A percentile compares a stretch with the other conserved stretches of the same genome.
These are phyloP conservation scores for Aspergillus ochraceus DNA, from an alignment of 2,329 filamentous ascomycete species.

Conservation along the genomic window DNA sequence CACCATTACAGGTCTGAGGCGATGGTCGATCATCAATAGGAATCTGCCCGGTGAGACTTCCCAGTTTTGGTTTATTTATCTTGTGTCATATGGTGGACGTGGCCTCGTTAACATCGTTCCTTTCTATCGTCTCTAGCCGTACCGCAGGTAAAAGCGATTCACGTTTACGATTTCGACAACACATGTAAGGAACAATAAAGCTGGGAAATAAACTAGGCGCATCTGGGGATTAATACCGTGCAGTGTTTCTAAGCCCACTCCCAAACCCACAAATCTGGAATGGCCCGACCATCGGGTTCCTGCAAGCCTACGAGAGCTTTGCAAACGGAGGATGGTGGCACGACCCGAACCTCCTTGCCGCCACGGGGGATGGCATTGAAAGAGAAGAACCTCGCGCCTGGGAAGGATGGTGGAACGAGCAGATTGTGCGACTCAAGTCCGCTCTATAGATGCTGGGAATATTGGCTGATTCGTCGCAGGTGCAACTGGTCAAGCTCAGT, in stretches of 20 bases:
- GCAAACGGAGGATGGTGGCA: constrained; percentile 96
- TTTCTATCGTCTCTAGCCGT: constrained; percentile 46
- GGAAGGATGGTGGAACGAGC: constrained; percentile 97
- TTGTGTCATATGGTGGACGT: background rate
- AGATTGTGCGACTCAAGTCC: constrained; percentile 59
- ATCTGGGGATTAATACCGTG: constrained; percentile 15
- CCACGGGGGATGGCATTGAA: constrained; percentile 79
- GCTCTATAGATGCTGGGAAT: constrained; percentile 1
- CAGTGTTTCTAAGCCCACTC: constrained; percentile 87
- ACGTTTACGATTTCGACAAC: constrained; percentile 98
- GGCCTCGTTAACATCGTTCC: background rate
- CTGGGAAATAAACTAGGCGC: background rate
- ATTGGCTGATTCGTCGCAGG: constrained; percentile 35
- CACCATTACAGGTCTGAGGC: constrained; percentile 73
- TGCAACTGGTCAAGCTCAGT: constrained; percentile 74
- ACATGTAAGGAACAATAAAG: constrained; percentile 62
- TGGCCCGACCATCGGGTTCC: constrained; percentile 69
- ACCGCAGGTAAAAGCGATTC: constrained; percentile 72
- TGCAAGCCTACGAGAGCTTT: constrained; percentile 75
- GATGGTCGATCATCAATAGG: constrained; percentile 79
- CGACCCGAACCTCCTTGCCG: constrained; percentile 78
- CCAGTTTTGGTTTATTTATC: background rate
- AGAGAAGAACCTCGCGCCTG: constrained; percentile 81
- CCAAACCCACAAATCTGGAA: constrained; percentile 90
- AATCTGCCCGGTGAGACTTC: constrained; percentile 62